Evolutionary conservation across 1,139 yeast genomes (phyloP).

Genomic region (Lodderomyces pseudojiufengensis): DNA sequence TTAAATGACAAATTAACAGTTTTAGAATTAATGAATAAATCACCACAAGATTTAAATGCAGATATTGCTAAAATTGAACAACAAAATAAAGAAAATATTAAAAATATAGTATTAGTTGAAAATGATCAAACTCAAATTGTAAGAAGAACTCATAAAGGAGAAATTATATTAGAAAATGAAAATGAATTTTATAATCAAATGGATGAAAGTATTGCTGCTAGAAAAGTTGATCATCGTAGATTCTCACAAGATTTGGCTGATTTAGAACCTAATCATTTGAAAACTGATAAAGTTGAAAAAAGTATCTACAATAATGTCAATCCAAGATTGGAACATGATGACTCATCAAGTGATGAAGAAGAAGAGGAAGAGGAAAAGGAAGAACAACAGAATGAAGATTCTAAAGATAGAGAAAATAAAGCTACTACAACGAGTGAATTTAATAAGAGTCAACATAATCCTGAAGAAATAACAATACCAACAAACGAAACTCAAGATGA

Average conservation of each 20-base stretch:
- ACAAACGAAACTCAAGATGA: too few species aligned
- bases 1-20: slow-evolving; percentile 27
- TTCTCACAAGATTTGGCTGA: slow-evolving; percentile 20
- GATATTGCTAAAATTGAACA: slow-evolving; percentile 18
- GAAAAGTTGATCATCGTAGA: slow-evolving; percentile 42
- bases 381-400: slow-evolving; percentile 1
- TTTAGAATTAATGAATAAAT: slow-evolving; percentile 26
- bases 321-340: slow-evolving; percentile 8
- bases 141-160: slow-evolving; percentile 83
- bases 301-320: slow-evolving; percentile 14
- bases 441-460: too few species aligned
- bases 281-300: slow-evolving; percentile 5
- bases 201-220: slow-evolving; percentile 34
- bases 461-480: too few species aligned
- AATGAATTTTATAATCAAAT: slow-evolving; percentile 23
- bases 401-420: not conserved
- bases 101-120: slow-evolving; percentile 46
- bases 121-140: slow-evolving; percentile 48
- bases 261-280: not conserved
- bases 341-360: slow-evolving; percentile 2
- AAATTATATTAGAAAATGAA: slow-evolving; percentile 60
- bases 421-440: slow-evolving; percentile 3
- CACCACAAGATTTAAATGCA: slow-evolving; percentile 32
- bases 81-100: slow-evolving; percentile 15
- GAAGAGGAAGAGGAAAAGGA: slow-evolving; percentile 1